A percentile compares a stretch with the other conserved stretches of the same genome.
Evolutionary conservation across 2,329 filamentous ascomycete species (phyloP).

Genomic region (Calonectria pauciramosa): DNA sequence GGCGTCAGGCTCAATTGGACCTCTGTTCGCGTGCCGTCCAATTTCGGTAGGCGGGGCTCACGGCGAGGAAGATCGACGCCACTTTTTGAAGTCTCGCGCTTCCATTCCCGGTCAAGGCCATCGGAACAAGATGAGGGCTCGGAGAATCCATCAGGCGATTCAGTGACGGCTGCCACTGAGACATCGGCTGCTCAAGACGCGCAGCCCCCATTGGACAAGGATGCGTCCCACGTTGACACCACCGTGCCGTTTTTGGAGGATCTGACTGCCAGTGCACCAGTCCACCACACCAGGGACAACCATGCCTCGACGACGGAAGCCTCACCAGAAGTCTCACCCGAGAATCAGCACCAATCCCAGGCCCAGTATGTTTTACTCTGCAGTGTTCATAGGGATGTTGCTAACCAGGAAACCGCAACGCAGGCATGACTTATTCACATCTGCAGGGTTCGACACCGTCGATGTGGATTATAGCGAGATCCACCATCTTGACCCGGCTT

Average conservation of each 20-base stretch:
- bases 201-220: not conserved
- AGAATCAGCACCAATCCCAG: not conserved
- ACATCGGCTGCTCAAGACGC: not conserved
- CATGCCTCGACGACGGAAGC: not conserved
- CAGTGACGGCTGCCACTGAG: not conserved
- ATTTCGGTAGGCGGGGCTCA: not conserved
- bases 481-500: not conserved
- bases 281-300: not conserved
- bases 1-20: conserved; percentile 8
- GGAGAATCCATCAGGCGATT: not conserved
- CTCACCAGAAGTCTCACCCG: not conserved
- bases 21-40: not conserved
- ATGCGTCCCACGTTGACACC: not conserved
- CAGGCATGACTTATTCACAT: not conserved
- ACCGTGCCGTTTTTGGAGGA: not conserved
- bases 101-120: not conserved
- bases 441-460: not conserved
- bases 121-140: not conserved
- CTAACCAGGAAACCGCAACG: not conserved
- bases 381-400: no score
- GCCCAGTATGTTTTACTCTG: not conserved
- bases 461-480: not conserved
- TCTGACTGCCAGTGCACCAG: not conserved
- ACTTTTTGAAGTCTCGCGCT: not conserved
- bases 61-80: not conserved